Base-by-base conservation (phyloP, 495 filamentous ascomycete species). In the Penicillium soppii region DNA sequence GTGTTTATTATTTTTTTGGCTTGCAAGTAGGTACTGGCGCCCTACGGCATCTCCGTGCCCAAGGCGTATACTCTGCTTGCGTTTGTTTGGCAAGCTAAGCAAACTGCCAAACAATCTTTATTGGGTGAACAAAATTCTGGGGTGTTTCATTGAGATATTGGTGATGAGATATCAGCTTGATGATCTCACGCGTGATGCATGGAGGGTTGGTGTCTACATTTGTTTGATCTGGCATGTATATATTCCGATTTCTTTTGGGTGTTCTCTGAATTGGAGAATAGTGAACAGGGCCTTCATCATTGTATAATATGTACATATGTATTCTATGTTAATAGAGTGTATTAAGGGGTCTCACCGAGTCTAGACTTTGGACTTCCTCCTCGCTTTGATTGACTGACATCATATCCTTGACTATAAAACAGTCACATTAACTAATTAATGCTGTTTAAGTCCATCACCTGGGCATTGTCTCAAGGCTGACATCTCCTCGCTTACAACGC, bases 401-500 rank as follows among this genome's bases (percentile, higher is more conserved):
- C 19, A 13, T 10, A 47, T 36, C 21, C 26, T 26, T 21, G 22
- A 22, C 16, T 10, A 22, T 30, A 40, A 26, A 7, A 15, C 6
- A 2, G 22, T 32, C 21, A 40, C n/a, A 30, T 29, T 39, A 40
- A 40, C 21, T 6, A n/a, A 25, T 45, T 15, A 13, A n/a, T n/a
- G n/a, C n/a, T n/a, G n/a, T n/a, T n/a, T n/a, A n/a, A n/a, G n/a
- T n/a, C n/a, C n/a, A n/a, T n/a, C n/a, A n/a, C n/a, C n/a, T n/a
- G n/a, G n/a, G n/a, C n/a, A n/a, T n/a, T n/a, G n/a, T n/a, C n/a
- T n/a, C n/a, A n/a, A n/a, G n/a, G 13, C 4, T 22, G 27, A 35
- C 43, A 47, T 30, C 46, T 48, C 45, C 45, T 48, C 45, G 45
- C 35, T 36, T 48, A 48, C n/a, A n/a, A n/a, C 29, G 46, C 35